Percentiles rank a stretch among this genome's conserved stretches.
Evolutionary conservation across 78 protist genomes (phyloP).

Genomic region (Anaeramoeba ignava): DNA sequence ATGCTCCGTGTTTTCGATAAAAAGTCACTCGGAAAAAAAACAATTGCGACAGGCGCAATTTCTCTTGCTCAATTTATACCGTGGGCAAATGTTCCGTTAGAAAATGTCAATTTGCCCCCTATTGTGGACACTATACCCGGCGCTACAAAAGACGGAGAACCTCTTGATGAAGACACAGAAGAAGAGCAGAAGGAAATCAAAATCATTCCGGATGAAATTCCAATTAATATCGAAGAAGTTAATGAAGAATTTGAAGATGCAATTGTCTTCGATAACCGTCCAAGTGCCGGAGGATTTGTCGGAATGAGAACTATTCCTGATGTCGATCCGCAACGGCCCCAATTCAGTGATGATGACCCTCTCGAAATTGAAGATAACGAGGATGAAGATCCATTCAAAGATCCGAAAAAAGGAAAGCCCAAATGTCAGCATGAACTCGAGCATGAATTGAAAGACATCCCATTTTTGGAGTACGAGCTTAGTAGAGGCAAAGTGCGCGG

Average conservation of each 20-base stretch:
- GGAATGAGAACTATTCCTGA: neutral
- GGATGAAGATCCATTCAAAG: neutral
- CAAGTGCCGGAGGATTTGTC: neutral
- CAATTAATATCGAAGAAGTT: neutral
- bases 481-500: neutral
- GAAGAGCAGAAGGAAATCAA: neutral
- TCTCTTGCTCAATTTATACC: neutral
- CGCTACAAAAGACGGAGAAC: neutral
- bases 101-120: neutral
- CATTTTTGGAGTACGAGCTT: neutral
- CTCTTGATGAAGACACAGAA: neutral
- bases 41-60: neutral
- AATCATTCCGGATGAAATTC: neutral
- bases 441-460: neutral
- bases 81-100: neutral
- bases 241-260: neutral
- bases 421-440: neutral
- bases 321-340: neutral
- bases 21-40: neutral
- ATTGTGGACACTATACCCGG: neutral
- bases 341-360: neutral
- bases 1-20: neutral
- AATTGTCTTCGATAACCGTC: neutral
- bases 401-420: neutral
- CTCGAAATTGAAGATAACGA: neutral